phyloP scores from a whole-genome alignment of 2,329 filamentous ascomycete genomes.

The Daldinia sp. region DNA sequence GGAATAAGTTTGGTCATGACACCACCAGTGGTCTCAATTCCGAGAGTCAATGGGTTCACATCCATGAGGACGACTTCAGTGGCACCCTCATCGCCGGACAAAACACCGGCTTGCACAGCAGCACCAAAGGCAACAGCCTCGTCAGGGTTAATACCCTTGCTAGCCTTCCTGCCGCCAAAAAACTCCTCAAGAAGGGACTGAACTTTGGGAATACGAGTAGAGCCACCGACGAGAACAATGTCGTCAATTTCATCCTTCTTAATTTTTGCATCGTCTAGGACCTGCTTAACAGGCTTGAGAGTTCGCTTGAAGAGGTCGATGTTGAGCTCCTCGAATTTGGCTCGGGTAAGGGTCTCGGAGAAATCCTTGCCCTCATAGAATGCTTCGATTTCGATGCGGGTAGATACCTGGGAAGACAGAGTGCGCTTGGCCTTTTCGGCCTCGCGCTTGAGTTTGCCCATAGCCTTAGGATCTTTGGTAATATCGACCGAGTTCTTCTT shows the following conservation, averaged over 20 bases:
- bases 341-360: conserved; percentile 96
- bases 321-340: conserved; percentile 99
- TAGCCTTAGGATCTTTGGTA: conserved; percentile 93
- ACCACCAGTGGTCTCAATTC: conserved; percentile 96
- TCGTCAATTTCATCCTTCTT: conserved; percentile 96
- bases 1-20: conserved; percentile 98
- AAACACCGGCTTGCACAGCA: conserved; percentile 94
- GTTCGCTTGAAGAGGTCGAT: conserved; percentile 99
- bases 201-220: conserved; percentile 99
- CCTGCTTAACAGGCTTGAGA: conserved; percentile 97
- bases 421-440: conserved; percentile 99
- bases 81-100: conserved; percentile 86
- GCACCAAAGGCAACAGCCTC: conserved; percentile 98
- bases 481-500: conserved; percentile 96
- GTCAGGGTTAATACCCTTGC: conserved; percentile 99
- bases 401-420: conserved; percentile 91
- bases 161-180: conserved; percentile 94
- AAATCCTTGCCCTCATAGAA: conserved; percentile 98
- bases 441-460: conserved; percentile 99
- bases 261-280: conserved; percentile 96
- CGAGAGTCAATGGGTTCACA: conserved; percentile 93
- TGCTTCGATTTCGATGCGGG: conserved; percentile 94
- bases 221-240: conserved; percentile 97
- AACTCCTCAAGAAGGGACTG: conserved; percentile 93
- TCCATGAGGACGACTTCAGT: conserved; percentile 91